Conservation (phyloP, 768 basidiomycete genomes). For the Paxillus ammoniavirescens region DNA sequence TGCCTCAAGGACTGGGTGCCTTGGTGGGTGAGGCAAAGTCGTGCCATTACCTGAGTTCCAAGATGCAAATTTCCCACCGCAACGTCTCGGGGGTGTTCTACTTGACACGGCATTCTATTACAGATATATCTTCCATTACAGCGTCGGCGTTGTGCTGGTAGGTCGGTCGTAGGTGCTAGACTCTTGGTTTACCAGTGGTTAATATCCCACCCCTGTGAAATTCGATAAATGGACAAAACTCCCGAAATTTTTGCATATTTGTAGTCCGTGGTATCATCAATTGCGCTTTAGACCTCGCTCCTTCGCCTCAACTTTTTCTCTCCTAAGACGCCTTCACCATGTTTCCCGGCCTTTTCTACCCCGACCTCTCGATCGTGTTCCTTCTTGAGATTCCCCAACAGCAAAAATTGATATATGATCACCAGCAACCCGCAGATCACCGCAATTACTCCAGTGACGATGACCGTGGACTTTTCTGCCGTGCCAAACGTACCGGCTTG, state of each 20-base stretch:
- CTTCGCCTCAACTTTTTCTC: not conserved
- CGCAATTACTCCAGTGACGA: conserved; percentile 42
- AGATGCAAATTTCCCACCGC: conserved; percentile 2
- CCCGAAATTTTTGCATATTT: not conserved
- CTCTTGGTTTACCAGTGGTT: too few species aligned
- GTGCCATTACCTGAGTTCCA: conserved; percentile 13
- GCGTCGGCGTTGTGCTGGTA: not conserved
- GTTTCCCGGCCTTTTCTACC: conserved; percentile 39
- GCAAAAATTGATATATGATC: conserved; percentile 44
- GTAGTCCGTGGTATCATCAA: not conserved
- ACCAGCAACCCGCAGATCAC: conserved; percentile 42
- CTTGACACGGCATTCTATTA: not conserved
- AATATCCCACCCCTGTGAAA: not conserved
- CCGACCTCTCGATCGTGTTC: conserved; percentile 43
- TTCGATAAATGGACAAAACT: not conserved
- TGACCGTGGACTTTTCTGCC: conserved; percentile 44
- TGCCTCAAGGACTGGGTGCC: conserved; percentile 22
- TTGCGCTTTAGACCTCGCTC: not conserved
- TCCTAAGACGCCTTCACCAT: conserved; percentile 41
- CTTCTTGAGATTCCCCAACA: conserved; percentile 41
- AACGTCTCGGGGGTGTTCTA: not conserved
- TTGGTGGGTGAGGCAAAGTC: conserved; percentile 15
- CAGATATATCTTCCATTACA: not conserved
- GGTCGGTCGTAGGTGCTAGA: too few species aligned
- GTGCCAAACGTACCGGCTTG: conserved; percentile 46